Evolutionary conservation across 2,329 filamentous ascomycete genomes (phyloP), one percentile per base, ranked within the genome.

Genomic region (Fusarium luffae): DNA sequence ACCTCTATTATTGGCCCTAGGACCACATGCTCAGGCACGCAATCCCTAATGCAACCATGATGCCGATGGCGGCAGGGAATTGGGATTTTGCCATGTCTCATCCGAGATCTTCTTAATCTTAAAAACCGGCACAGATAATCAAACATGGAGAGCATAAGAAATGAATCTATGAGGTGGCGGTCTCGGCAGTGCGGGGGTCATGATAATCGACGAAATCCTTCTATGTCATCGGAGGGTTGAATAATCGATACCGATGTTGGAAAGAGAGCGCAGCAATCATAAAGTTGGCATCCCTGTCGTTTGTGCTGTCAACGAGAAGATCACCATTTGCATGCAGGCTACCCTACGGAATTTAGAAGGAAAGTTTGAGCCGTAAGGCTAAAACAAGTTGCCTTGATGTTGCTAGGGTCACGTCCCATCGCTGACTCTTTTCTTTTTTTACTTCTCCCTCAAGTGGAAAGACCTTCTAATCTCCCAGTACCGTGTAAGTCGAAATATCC

Each of bases 311-410:
- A 21, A n/a, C 21, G 16, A 34, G 30, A 37, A 18, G 34, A 37
- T 37, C 18, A 37, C 5, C 21, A 34, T 60, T n/a, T 19, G 16
- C 21, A 25, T 51, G 13, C 34, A 51, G 34, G 34, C 27, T 28
- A 37, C 21, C 21, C 30, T 43, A 23, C n/a, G 19, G 23, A 21
- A 41, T 42, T 21, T 42, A 44, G 44, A 52, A 28, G 23, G 37
- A 23, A 19, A 23, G 18, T 48, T 46, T 46, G 54, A 57, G 21
- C 46, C 57, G 63, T 66, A 65, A 74, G 68, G 69, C 60, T 65
- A 66, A 71, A 74, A 71, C 68, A 66, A 68, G 64, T 58, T 62
- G 69, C 54, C 54, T 57, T 60, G 56, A 52, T 55, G 61, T 56
- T 47, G 44, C 68, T 60, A 70, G 66, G 40, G 66, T 67, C 54